Conservation (phyloP, 2,329 filamentous ascomycete genomes). For the Colletotrichum liriopes region DNA sequence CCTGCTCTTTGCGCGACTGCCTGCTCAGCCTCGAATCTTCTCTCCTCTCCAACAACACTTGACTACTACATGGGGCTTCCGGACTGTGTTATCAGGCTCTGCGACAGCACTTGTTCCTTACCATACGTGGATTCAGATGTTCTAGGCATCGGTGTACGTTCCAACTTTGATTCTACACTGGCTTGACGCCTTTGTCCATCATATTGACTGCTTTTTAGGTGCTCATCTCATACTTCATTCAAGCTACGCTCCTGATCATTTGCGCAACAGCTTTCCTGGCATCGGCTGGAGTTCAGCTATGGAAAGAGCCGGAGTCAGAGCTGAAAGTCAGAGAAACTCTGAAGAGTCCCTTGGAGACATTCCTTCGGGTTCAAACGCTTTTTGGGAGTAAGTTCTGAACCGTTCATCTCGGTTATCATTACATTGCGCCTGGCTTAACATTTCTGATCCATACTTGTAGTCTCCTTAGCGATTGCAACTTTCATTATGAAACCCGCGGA, state of each 20-base stretch:
- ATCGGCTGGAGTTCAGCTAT: not conserved
- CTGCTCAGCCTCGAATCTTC: not conserved
- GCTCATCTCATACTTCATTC: not conserved
- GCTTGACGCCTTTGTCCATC: not conserved
- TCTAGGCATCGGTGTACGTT: not conserved
- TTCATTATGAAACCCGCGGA: constrained; percentile 9
- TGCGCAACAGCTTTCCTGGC: not conserved
- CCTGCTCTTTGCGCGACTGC: not conserved
- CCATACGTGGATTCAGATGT: not conserved
- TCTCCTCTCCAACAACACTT: not conserved
- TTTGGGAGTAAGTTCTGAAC: constrained; percentile 6
- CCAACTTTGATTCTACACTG: not conserved
- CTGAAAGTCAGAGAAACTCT: not conserved
- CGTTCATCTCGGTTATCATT: not conserved
- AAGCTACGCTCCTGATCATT: not conserved
- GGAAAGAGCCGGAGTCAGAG: not conserved
- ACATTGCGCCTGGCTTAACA: not conserved
- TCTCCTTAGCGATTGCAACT: constrained; percentile 2
- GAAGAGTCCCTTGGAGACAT: not conserved
- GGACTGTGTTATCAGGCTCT: not conserved
- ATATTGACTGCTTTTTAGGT: not conserved
- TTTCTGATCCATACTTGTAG: not conserved
- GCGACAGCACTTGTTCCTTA: not conserved
- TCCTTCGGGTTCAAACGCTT: constrained; percentile 5
- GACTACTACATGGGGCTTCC: not conserved